A percentile compares a stretch with the other conserved stretches of the same genome.
These are phyloP conservation scores for Neltuma alba DNA, from an alignment of 306 rosid species.

Conservation along the genomic window DNA sequence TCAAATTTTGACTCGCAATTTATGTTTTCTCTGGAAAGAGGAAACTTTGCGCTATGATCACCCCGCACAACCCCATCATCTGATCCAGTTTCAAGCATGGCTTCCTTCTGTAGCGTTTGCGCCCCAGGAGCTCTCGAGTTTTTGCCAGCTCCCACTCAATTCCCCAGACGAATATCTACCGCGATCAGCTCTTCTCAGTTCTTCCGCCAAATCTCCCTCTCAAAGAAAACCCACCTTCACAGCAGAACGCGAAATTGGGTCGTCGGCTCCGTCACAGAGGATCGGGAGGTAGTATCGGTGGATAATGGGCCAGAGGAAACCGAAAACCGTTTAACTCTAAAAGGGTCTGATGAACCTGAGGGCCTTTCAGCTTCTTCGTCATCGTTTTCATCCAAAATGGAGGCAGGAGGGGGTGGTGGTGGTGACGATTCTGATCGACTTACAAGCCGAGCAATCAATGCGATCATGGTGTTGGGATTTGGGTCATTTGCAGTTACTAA, in stretches of 20 bases:
- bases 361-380: conserved; percentile 36
- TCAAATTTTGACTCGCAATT: conserved; percentile 18
- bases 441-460: conserved; percentile 61
- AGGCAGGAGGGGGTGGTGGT: conserved; percentile 34
- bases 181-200: conserved; percentile 29
- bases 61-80: conserved; percentile 26
- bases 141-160: conserved; percentile 18
- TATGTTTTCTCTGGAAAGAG: background rate
- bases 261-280: conserved; percentile 57
- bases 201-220: conserved; percentile 27
- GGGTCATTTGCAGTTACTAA: conserved; percentile 84
- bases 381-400: conserved; percentile 21
- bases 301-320: conserved; percentile 30
- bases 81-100: conserved; percentile 43
- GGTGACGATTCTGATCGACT: conserved; percentile 41
- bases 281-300: conserved; percentile 52
- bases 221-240: conserved; percentile 27
- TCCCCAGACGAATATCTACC: conserved; percentile 33
- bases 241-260: conserved; percentile 43
- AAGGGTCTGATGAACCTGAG: conserved; percentile 45
- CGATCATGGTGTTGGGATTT: conserved; percentile 78
- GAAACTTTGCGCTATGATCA: background rate
- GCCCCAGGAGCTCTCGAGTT: conserved; percentile 36
- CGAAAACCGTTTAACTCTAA: conserved; percentile 34
- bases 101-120: conserved; percentile 44